phyloP scores from a whole-genome alignment of 306 rosid species.

The Malus sieversii region DNA sequence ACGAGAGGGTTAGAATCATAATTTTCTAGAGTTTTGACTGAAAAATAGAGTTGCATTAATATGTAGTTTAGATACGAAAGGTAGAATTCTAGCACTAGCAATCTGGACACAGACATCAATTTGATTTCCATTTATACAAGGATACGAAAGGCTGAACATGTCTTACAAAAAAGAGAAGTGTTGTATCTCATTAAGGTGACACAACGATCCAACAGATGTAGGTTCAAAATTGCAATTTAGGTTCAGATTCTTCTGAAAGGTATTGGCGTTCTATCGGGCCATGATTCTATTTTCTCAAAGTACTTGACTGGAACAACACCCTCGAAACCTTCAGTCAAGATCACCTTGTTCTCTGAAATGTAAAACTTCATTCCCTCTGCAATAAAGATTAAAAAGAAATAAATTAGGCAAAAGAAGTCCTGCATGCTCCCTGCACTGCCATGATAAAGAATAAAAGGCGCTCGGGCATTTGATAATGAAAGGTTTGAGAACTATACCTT shows the following conservation, averaged over 20 bases:
- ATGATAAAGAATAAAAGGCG: not conserved
- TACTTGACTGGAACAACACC: conserved; percentile 67
- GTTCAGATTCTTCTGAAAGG: conserved; percentile 22
- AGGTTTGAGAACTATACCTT: conserved; percentile 37
- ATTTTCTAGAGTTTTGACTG: too few species aligned
- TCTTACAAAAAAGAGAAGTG: not conserved
- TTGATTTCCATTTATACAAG: not conserved
- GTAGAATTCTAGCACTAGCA: too few species aligned
- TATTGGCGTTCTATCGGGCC: conserved; percentile 59
- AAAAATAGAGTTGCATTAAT: too few species aligned
- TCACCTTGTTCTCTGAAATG: conserved; percentile 85
- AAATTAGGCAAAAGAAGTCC: not conserved
- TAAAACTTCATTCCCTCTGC: conserved; percentile 87
- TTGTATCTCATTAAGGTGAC: not conserved
- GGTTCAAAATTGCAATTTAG: conserved; percentile 7
- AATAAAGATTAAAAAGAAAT: conserved; percentile 4
- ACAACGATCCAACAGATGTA: not conserved
- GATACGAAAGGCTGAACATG: not conserved
- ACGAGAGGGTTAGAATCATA: too few species aligned
- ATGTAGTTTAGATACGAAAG: not conserved
- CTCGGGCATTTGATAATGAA: not conserved
- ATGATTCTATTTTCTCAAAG: conserved; percentile 72
- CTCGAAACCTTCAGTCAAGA: conserved; percentile 78
- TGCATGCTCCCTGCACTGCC: not conserved
- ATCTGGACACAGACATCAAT: not conserved